These are phyloP conservation scores for Lactarius tabidus DNA, from an alignment of 768 basidiomycete genomes.

Conservation along the genomic window DNA sequence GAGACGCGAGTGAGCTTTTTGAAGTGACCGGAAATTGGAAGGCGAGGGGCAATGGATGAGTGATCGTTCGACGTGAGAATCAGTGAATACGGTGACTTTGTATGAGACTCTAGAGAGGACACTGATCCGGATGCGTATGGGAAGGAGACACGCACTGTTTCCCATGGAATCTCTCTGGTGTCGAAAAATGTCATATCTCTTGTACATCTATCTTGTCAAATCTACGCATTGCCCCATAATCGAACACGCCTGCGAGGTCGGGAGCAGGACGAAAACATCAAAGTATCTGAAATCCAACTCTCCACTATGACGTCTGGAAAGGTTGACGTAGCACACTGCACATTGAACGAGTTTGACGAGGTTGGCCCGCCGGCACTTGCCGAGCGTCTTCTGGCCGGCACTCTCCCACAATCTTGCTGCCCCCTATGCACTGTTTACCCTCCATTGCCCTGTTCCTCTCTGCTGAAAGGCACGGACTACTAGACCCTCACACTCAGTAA, in stretches of 20 bases:
- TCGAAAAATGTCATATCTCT: conserved; percentile 99
- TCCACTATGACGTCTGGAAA: conserved; percentile 52
- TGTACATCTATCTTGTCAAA: too few species aligned
- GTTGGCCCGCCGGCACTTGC: too few species aligned
- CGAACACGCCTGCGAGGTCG: conserved; percentile 89
- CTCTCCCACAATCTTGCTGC: too few species aligned
- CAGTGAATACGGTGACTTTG: conserved; percentile 72
- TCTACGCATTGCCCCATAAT: too few species aligned
- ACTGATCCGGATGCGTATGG: conserved; percentile 44
- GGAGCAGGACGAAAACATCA: conserved; percentile 85
- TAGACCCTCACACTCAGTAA: too few species aligned
- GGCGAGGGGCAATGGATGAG: conserved; percentile 89
- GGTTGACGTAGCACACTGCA: conserved; percentile 51
- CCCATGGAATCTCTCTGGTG: conserved; percentile 95
- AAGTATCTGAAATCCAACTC: conserved; percentile 97
- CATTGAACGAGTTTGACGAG: conserved; percentile 61
- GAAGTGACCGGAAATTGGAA: conserved; percentile 79
- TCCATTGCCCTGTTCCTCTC: too few species aligned
- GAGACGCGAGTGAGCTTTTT: conserved; percentile 88
- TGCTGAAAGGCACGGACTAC: too few species aligned
- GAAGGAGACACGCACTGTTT: conserved; percentile 53
- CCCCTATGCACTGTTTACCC: too few species aligned
- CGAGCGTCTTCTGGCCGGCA: too few species aligned
- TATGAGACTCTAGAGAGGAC: conserved; percentile 64
- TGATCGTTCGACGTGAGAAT: conserved; percentile 96